Evolutionary conservation across 352 stramenopile species (phyloP), one percentile per base, ranked within the genome.

Genomic region (Phytophthora quininea): DNA sequence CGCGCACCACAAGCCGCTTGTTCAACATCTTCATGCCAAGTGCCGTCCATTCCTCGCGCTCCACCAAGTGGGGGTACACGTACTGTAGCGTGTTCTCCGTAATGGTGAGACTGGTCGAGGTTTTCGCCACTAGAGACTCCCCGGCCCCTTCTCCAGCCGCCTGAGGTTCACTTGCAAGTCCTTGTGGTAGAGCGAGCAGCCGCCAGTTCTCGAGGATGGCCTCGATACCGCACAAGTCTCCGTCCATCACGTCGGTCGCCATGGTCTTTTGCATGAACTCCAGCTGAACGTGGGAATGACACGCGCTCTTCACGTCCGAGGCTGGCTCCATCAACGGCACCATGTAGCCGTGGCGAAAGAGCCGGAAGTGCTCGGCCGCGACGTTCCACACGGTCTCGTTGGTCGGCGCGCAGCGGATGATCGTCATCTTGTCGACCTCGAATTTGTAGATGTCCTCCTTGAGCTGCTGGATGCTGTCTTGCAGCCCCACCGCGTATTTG

Each of bases 71-170:
- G 2, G 42, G 54, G 15, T 53, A 61, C 30, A 33, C 40, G 24
- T 51, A 53, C 8, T 43, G 42, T 43, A 61, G 15, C n/a, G 54
- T 61, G 31, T 61, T 53, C 19, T 52, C 54, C 9, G 37, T 61
- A 15, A 61, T 46, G 7, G 30, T 35, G 15, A 61, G 15, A 31
- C 40, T 61, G 12, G 30, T 30, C 15, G 12, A 37, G 30, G 31
- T 61, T 7, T 12, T 53, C 12, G 54, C 42, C 2, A 61, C 2
- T 14, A 61, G 3, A 29, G 35, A 38, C 7, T 46, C 12, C 30
- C 30, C 11, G 54, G 54, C 1, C 54, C 42, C 1, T 46, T 52
- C n/a, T 53, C 42, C 42, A 61, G 7, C n/a, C 54, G 43, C 2
- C 45, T 15, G 9, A 47, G 54, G 29, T 61, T 40, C 54, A 53